These are phyloP conservation scores for Candida pseudoviswanathii DNA, from an alignment of 1,139 yeast species.

Conservation along the genomic window DNA sequence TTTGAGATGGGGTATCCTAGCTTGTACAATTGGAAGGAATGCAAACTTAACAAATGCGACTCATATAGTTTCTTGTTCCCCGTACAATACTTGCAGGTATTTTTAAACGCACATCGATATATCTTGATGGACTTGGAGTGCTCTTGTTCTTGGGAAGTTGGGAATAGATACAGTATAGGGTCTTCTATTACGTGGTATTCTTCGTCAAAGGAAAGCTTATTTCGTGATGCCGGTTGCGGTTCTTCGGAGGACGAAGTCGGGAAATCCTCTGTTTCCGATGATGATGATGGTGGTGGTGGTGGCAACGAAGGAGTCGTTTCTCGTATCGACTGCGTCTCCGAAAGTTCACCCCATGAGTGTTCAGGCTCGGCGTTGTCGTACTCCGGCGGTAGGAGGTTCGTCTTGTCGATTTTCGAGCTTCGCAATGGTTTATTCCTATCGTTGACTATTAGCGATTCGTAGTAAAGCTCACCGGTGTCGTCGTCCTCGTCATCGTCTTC, in stretches of 20 bases:
- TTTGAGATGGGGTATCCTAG: constrained; percentile 38
- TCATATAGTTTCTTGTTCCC: constrained; percentile 34
- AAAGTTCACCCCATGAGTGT: background rate
- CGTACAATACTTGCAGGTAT: constrained; percentile 31
- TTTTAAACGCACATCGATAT: constrained; percentile 32
- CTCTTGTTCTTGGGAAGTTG: background rate
- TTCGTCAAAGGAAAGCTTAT: constrained; percentile 23
- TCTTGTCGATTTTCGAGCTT: no score
- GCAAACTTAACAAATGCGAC: constrained; percentile 32
- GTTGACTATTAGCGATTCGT: background rate
- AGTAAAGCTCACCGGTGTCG: background rate
- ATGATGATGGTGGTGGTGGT: background rate
- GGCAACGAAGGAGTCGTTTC: background rate
- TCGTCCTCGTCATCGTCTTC: constrained; percentile 1
- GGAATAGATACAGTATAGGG: constrained; percentile 11
- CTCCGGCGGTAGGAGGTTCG: background rate
- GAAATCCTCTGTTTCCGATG: constrained; percentile 7
- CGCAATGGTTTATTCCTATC: background rate
- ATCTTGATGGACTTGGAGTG: constrained; percentile 12
- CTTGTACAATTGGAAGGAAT: constrained; percentile 23
- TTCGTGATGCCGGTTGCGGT: background rate
- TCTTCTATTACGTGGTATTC: constrained; percentile 28
- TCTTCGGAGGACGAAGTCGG: background rate
- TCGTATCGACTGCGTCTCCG: constrained; percentile 1
- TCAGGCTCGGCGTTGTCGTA: no score